phyloP scores from a whole-genome alignment of 2,329 filamentous ascomycete genomes.

The Fusarium sp. region DNA sequence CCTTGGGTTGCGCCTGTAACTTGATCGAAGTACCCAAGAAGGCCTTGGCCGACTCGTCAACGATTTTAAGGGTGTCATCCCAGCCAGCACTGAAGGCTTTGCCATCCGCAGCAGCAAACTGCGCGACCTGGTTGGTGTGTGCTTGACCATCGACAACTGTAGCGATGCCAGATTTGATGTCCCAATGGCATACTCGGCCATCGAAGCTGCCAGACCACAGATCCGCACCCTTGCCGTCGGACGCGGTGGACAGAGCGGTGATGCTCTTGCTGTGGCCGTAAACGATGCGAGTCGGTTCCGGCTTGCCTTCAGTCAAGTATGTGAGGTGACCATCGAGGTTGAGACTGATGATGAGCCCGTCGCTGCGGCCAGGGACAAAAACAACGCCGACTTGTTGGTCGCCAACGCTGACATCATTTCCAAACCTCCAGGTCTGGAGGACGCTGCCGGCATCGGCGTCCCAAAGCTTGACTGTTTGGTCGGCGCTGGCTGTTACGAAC shows the following conservation, averaged over 20 bases:
- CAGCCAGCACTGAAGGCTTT: constrained; percentile 88
- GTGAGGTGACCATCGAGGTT: constrained; percentile 90
- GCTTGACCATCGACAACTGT: constrained; percentile 79
- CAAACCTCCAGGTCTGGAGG: constrained; percentile 86
- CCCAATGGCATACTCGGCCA: constrained; percentile 87
- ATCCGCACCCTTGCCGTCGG: constrained; percentile 67
- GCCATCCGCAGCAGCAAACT: constrained; percentile 71
- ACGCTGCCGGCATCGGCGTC: constrained; percentile 83
- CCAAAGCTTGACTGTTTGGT: constrained; percentile 96
- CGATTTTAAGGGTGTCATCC: constrained; percentile 88
- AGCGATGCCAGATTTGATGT: constrained; percentile 75
- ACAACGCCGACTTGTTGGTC: constrained; percentile 96
- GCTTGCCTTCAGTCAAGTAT: constrained; percentile 80
- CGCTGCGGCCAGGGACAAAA: constrained; percentile 83
- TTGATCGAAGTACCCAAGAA: constrained; percentile 77
- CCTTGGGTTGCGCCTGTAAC: constrained; percentile 84
- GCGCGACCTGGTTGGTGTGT: constrained; percentile 87
- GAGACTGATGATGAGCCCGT: constrained; percentile 89
- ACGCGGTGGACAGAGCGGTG: constrained; percentile 70
- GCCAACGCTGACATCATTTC: constrained; percentile 78
- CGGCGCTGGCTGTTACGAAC: constrained; percentile 91
- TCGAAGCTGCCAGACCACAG: constrained; percentile 94
- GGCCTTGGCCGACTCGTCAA: constrained; percentile 78
- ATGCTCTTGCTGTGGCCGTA: constrained; percentile 93
- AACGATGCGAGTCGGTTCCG: constrained; percentile 75